phyloP scores from a whole-genome alignment of 371 early-diverging fungal species.

The Rhizopus stolonifer region DNA sequence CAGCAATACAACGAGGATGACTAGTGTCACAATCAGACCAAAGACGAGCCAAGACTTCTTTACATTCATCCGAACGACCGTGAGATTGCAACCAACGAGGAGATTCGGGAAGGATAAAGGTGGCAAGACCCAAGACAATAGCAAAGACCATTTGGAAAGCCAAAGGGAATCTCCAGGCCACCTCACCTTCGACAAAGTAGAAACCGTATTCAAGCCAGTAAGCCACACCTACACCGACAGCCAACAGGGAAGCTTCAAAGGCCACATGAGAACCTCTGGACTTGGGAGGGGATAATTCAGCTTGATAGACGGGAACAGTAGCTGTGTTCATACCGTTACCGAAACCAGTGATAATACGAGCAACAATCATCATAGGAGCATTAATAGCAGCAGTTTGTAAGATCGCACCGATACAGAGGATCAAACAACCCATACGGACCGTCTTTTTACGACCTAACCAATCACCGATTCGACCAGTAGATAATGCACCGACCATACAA shows the following conservation, averaged over 20 bases:
- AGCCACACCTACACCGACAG: conserved; percentile 38
- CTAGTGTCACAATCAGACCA: conserved; percentile 46
- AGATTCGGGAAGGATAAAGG: conserved; percentile 28
- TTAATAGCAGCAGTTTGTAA: conserved; percentile 41
- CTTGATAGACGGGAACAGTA: conserved; percentile 43
- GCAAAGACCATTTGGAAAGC: conserved; percentile 33
- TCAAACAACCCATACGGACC: conserved; percentile 30
- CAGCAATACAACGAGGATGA: conserved; percentile 48
- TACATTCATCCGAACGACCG: conserved; percentile 44
- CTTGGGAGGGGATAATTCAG: conserved; percentile 72
- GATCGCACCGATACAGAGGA: conserved; percentile 39
- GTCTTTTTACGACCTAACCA: conserved; percentile 39
- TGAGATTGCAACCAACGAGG: conserved; percentile 55
- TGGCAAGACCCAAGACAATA: conserved; percentile 18
- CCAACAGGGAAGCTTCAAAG: conserved; percentile 35
- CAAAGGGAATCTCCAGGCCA: conserved; percentile 46
- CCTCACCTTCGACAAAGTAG: conserved; percentile 31
- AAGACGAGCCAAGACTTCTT: conserved; percentile 38
- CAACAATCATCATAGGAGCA: conserved; percentile 32
- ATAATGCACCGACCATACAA: conserved; percentile 36
- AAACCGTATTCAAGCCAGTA: conserved; percentile 51
- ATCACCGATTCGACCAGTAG: conserved; percentile 45
- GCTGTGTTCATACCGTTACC: conserved; percentile 49
- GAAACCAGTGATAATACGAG: conserved; percentile 40
- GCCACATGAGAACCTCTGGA: conserved; percentile 47